phyloP scores from a whole-genome alignment of 169 alveolate genomes.

The Plasmodium vinckei region DNA sequence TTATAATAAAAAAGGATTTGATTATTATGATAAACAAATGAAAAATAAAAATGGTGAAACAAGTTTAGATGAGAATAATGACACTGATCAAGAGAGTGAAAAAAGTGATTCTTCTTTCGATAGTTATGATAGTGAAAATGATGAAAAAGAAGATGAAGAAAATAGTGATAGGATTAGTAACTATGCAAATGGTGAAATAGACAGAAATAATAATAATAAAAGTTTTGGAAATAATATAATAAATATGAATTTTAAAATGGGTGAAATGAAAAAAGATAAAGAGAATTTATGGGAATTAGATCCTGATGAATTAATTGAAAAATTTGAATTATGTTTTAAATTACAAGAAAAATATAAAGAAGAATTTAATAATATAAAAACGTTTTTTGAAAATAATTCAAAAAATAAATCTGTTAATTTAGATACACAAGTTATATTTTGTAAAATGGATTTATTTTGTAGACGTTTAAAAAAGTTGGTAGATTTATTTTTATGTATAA shows the following conservation, averaged over 20 bases:
- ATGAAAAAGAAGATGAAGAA: slow-evolving; percentile 4
- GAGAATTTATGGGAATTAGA: slow-evolving; percentile 91
- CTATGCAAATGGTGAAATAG: background rate
- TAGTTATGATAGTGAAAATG: background rate
- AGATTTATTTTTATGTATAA: slow-evolving; percentile 95
- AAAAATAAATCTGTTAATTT: slow-evolving; percentile 96
- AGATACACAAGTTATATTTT: slow-evolving; percentile 95
- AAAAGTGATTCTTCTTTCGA: background rate
- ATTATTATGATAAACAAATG: slow-evolving; percentile 1
- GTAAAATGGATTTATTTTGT: slow-evolving; percentile 96
- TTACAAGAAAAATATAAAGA: slow-evolving; percentile 94
- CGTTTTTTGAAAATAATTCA: slow-evolving; percentile 92
- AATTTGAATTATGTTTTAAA: slow-evolving; percentile 92
- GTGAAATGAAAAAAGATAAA: slow-evolving; percentile 12
- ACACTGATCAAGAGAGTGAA: slow-evolving; percentile 8
- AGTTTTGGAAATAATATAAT: slow-evolving; percentile 8
- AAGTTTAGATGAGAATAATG: slow-evolving; percentile 13
- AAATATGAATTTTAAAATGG: background rate
- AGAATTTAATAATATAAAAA: slow-evolving; percentile 93
- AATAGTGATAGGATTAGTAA: slow-evolving; percentile 13
- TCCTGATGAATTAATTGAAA: slow-evolving; percentile 92
- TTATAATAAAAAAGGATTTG: slow-evolving; percentile 6
- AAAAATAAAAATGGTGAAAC: background rate
- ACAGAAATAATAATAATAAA: slow-evolving; percentile 5
- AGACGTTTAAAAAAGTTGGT: slow-evolving; percentile 95